Evolutionary conservation across 2,329 filamentous ascomycete genomes (phyloP).

Genomic region (Capronia epimyces): DNA sequence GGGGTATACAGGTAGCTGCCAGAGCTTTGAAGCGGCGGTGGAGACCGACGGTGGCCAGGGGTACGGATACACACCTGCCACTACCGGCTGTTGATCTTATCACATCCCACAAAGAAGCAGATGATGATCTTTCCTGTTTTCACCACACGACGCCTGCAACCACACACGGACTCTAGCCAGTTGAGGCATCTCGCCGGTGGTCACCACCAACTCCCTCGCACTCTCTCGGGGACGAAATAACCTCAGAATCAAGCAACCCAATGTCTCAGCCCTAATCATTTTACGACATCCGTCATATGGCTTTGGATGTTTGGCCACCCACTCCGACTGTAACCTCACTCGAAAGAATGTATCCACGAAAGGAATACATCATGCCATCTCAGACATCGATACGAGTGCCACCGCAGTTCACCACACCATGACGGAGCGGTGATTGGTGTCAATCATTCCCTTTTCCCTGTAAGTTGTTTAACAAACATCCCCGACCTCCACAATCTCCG

Average conservation of each 20-base stretch:
- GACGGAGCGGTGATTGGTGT: background rate
- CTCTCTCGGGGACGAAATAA: background rate
- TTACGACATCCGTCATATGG: background rate
- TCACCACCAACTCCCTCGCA: background rate
- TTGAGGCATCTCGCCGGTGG: conserved; percentile 5
- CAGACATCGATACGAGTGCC: background rate
- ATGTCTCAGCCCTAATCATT: background rate
- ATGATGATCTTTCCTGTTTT: background rate
- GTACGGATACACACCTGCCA: conserved; percentile 6
- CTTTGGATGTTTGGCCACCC: background rate
- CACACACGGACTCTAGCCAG: background rate
- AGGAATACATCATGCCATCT: background rate
- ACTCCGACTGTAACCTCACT: conserved; percentile 3
- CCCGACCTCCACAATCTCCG: background rate
- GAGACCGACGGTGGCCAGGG: conserved; percentile 2
- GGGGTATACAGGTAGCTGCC: conserved; percentile 42
- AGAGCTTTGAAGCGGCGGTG: conserved; percentile 1
- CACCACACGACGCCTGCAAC: background rate
- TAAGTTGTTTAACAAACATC: background rate
- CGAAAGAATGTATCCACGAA: background rate
- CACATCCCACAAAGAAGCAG: background rate
- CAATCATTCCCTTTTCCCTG: background rate
- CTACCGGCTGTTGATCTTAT: background rate
- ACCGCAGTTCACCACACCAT: background rate
- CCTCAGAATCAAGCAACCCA: background rate